Conservation (phyloP, 768 basidiomycete species). For the Suillus bovinus region DNA sequence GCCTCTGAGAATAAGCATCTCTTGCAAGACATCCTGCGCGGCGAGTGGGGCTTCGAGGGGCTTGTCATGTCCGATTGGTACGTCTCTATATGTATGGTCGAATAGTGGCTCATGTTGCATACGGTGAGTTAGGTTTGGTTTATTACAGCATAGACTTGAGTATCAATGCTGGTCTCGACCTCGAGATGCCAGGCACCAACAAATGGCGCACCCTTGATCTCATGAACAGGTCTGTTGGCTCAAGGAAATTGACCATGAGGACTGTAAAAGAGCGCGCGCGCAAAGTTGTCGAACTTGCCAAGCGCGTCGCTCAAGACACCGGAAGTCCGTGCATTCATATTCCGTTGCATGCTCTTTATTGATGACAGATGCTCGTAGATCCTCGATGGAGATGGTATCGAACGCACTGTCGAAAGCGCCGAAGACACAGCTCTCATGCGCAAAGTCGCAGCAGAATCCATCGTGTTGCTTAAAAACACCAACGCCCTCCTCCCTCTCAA, state of each 20-base stretch:
- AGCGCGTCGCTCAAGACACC: constrained; percentile 69
- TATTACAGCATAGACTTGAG: constrained; percentile 63
- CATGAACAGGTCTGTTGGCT: constrained; percentile 57
- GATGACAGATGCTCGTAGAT: constrained; percentile 38
- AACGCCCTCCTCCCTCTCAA: constrained; percentile 35
- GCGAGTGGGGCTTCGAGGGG: constrained; percentile 76
- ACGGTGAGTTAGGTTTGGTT: constrained; percentile 55
- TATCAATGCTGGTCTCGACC: constrained; percentile 76
- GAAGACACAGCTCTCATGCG: constrained; percentile 66
- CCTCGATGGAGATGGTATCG: constrained; percentile 69
- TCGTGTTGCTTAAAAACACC: constrained; percentile 78
- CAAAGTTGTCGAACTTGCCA: constrained; percentile 66
- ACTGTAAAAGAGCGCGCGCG: constrained; percentile 67
- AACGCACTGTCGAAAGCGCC: constrained; percentile 60
- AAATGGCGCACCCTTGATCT: constrained; percentile 76
- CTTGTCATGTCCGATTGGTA: constrained; percentile 85
- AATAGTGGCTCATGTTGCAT: not conserved
- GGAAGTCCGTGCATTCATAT: constrained; percentile 42
- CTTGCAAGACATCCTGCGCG: constrained; percentile 60
- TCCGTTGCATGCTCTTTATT: not conserved
- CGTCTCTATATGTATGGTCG: constrained; percentile 6
- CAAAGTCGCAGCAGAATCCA: constrained; percentile 63
- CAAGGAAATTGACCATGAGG: constrained; percentile 64
- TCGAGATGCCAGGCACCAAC: constrained; percentile 78
- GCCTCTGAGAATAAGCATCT: constrained; percentile 64